These are phyloP conservation scores for Saccharomycopsis schoenii DNA, from an alignment of 805 yeast genomes.

Conservation along the genomic window DNA sequence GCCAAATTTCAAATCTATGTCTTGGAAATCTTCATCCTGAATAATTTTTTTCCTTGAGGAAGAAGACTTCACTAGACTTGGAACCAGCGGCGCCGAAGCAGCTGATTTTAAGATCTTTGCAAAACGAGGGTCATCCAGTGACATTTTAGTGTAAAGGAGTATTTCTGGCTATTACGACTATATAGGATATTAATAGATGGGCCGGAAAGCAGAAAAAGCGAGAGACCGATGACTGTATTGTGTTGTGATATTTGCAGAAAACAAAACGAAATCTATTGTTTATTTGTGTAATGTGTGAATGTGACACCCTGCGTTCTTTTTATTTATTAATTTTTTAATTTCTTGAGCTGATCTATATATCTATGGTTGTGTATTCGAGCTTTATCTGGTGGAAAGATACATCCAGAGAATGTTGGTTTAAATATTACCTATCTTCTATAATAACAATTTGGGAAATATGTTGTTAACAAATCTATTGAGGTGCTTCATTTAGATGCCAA, in stretches of 20 bases:
- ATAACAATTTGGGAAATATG: not conserved
- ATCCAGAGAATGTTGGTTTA: not conserved
- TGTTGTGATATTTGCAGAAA: too few species aligned
- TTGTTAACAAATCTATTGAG: not conserved
- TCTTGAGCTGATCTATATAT: not conserved
- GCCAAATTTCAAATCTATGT: conserved; percentile 11
- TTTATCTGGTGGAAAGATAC: not conserved
- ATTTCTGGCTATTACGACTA: too few species aligned
- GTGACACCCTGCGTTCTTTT: not conserved
- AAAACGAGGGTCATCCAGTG: not conserved
- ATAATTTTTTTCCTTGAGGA: conserved; percentile 4
- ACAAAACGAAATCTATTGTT: too few species aligned
- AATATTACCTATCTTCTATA: not conserved
- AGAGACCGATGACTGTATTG: too few species aligned
- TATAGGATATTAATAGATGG: too few species aligned
- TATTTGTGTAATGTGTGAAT: too few species aligned
- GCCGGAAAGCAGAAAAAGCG: too few species aligned
- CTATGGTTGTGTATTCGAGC: not conserved
- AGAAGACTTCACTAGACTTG: conserved; percentile 5
- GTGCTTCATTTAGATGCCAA: not conserved
- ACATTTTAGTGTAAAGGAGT: not conserved
- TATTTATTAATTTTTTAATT: not conserved
- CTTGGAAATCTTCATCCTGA: conserved; percentile 14
- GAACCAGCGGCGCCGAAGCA: not conserved
- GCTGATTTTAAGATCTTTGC: not conserved